Base-by-base conservation (phyloP, 2,329 filamentous ascomycete genomes). In the Ceratocystis alfenasii region DNA sequence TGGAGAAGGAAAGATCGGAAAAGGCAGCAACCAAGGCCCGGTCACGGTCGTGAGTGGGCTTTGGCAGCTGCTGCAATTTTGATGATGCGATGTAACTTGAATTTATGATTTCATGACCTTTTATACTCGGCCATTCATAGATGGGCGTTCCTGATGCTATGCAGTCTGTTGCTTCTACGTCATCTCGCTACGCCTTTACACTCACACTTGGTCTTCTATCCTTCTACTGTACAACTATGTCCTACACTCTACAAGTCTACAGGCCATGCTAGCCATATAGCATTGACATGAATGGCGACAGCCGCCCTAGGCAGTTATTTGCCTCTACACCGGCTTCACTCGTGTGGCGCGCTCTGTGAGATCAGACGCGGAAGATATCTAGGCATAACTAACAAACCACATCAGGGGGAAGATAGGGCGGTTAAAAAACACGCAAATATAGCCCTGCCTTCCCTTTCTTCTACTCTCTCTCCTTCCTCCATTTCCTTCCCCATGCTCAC, bases 1-100 rank as follows among this genome's bases (percentile, higher is more conserved):
- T 91, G 33, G 86, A 91, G 65, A 76, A 79, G 70, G 77, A 80
- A 69, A 83, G 82, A 72, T 80, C 79, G 1, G 75, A 77, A 48
- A 74, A 73, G 70, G 70, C 62, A 17, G 69, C 69, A 6, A 46
- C 48, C 33, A 67, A 67, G 63, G 25, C 45, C 28, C 53, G 53
- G 10, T 57, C 53, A 33, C 53, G 53, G 3, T 57, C 53, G 5
- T 57, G 53, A 57, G 28, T 7, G 22, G 12, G 53, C 22, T 33
- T 28, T 28, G 28, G 28, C 25, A 3, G 25, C 3, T 22, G 50
- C 50, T 55, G 50, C 20, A 28, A 25, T 15, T 25, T 25, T 25
- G 5, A 15, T 55, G 50, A 15, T 55, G 25, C 15, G 5, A 20
- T 5, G 50, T 28, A 25, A 25, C 20, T 5, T 55, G 50, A 55